Percentiles rank a stretch among this genome's conserved stretches.
Evolutionary conservation across 2,329 filamentous ascomycete species (phyloP).

Genomic region (Aspergillus tanneri): DNA sequence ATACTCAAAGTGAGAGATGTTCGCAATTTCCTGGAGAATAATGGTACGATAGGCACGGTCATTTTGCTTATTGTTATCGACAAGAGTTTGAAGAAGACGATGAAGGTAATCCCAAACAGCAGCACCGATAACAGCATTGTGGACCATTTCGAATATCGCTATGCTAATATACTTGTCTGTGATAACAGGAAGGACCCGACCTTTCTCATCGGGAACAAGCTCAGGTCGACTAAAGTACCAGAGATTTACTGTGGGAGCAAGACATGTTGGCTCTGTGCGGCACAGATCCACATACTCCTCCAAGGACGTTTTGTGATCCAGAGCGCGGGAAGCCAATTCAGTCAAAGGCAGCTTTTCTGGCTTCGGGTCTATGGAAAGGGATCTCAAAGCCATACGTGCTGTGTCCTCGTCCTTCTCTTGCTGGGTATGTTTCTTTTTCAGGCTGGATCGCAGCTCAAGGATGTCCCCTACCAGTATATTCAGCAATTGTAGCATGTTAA

Average conservation of each 20-base stretch:
- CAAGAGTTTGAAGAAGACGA: slow-evolving; percentile 39
- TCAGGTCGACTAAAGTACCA: slow-evolving; percentile 15
- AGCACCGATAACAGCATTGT: slow-evolving; percentile 35
- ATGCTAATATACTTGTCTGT: slow-evolving; percentile 46
- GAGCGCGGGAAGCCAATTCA: slow-evolving; percentile 31
- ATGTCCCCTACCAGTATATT: slow-evolving; percentile 47
- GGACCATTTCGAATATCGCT: slow-evolving; percentile 45
- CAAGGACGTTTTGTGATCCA: slow-evolving; percentile 35
- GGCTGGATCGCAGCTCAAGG: slow-evolving; percentile 39
- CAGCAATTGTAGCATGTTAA: slow-evolving; percentile 38
- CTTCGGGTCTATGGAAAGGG: slow-evolving; percentile 30
- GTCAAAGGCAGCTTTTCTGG: slow-evolving; percentile 32
- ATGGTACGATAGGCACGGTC: slow-evolving; percentile 26
- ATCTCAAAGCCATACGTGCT: slow-evolving; percentile 31
- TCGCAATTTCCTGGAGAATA: slow-evolving; percentile 50
- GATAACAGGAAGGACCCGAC: slow-evolving; percentile 38
- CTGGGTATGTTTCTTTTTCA: slow-evolving; percentile 23
- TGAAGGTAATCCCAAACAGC: slow-evolving; percentile 46
- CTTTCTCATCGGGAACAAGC: slow-evolving; percentile 48
- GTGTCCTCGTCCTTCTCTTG: slow-evolving; percentile 34
- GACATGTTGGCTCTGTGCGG: slow-evolving; percentile 15
- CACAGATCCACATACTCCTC: slow-evolving; percentile 38
- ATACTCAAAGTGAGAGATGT: slow-evolving; percentile 49
- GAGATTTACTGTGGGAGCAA: slow-evolving; percentile 13
- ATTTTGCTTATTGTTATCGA: slow-evolving; percentile 25